phyloP scores from a whole-genome alignment of 139 green algal species.

The Chlorella sp. region DNA sequence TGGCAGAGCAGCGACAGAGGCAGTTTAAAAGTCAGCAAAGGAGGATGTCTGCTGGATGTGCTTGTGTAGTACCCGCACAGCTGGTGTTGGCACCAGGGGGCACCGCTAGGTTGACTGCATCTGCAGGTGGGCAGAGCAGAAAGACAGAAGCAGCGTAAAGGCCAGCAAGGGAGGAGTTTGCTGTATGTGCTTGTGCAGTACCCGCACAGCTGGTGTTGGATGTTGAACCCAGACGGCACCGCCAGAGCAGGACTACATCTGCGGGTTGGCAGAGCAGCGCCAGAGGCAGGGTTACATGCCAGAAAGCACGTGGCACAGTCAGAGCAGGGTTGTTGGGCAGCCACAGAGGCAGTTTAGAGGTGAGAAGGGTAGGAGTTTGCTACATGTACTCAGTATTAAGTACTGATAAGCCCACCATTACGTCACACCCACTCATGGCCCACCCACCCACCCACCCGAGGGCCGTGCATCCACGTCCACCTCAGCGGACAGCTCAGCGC shows the following conservation, averaged over 20 bases:
- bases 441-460: slow-evolving; percentile 22
- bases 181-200: too few species aligned
- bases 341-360: not conserved
- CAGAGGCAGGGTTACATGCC: not conserved
- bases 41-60: too few species aligned
- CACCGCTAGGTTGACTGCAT: too few species aligned
- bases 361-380: too few species aligned
- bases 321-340: not conserved
- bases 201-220: too few species aligned
- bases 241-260: too few species aligned
- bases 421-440: not conserved
- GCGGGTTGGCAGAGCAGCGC: slow-evolving; percentile 31
- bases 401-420: not conserved
- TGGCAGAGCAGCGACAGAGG: not conserved
- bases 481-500: slow-evolving; percentile 38
- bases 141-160: not conserved
- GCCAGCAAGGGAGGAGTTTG: too few species aligned
- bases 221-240: too few species aligned
- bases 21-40: not conserved
- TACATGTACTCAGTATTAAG: too few species aligned
- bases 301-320: not conserved
- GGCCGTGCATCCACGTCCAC: slow-evolving; percentile 80
- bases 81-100: too few species aligned
- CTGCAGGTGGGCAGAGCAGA: slow-evolving; percentile 43
- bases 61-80: too few species aligned